Percentiles rank a stretch among this genome's conserved stretches.
Conservation (phyloP, 108 stramenopile genomes). For the Pseudonitzschia delicatissima region DNA sequence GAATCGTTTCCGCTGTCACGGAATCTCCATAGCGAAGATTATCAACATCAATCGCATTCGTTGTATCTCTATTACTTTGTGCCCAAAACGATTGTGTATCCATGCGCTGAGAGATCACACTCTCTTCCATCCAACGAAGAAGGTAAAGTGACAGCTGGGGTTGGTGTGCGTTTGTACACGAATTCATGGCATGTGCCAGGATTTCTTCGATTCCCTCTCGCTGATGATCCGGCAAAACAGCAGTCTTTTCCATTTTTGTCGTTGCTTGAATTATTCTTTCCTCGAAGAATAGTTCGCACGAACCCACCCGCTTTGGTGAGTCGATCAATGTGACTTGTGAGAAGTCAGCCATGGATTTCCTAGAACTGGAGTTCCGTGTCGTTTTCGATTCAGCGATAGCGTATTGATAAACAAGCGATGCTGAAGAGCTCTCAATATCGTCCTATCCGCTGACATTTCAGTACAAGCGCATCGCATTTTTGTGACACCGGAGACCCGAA, state of each 20-base stretch:
- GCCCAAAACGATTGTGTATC: background rate
- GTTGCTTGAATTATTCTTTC: background rate
- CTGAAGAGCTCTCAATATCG: background rate
- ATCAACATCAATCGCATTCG: background rate
- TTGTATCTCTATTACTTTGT: background rate
- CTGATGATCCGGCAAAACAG: background rate
- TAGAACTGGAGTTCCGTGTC: conserved; percentile 9
- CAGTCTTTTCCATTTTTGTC: background rate
- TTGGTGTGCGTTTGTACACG: conserved; percentile 28
- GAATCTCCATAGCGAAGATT: conserved; percentile 19
- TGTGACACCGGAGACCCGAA: conserved; percentile 42
- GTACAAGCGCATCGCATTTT: conserved; percentile 25
- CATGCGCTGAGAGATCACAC: background rate
- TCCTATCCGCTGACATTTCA: background rate
- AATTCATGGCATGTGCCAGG: conserved; percentile 26
- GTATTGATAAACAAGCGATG: conserved; percentile 8
- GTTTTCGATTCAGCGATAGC: conserved; percentile 1
- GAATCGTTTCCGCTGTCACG: conserved; percentile 29
- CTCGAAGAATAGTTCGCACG: background rate
- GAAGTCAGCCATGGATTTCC: conserved; percentile 31
- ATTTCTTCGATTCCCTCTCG: background rate
- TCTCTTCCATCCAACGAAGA: conserved; percentile 11
- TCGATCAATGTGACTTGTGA: conserved; percentile 13
- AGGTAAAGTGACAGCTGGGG: conserved; percentile 21
- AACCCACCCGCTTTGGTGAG: conserved; percentile 1